phyloP scores from a whole-genome alignment of 768 basidiomycete species.

The Ephemerocybe angulata region DNA sequence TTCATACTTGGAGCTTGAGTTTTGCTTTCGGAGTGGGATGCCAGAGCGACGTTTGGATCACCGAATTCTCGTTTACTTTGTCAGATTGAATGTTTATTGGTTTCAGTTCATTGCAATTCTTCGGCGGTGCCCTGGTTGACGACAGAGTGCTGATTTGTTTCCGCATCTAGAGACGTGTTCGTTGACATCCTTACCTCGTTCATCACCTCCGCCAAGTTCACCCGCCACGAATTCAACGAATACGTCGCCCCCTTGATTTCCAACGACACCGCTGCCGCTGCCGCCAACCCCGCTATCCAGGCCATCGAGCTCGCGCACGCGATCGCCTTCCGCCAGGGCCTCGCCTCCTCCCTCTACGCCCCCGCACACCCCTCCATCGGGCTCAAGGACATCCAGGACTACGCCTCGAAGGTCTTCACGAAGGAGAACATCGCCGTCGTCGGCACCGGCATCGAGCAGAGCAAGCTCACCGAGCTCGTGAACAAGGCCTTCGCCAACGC shows the following conservation, averaged over 20 bases:
- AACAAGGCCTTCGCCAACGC: slow-evolving; percentile 56
- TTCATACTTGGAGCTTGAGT: slow-evolving; percentile 2
- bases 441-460: slow-evolving; percentile 80
- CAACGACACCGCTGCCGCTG: slow-evolving; percentile 62
- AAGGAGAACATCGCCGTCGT: slow-evolving; percentile 81
- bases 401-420: slow-evolving; percentile 68
- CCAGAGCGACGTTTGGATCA: background rate
- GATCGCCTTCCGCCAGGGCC: slow-evolving; percentile 90
- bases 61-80: too few species aligned
- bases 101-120: background rate
- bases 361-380: slow-evolving; percentile 62
- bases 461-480: slow-evolving; percentile 66
- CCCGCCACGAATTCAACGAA: slow-evolving; percentile 74
- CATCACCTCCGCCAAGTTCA: slow-evolving; percentile 77
- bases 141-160: background rate
- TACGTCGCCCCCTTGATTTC: slow-evolving; percentile 68
- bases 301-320: slow-evolving; percentile 87
- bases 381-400: slow-evolving; percentile 67
- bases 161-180: slow-evolving; percentile 91
- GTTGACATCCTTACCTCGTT: slow-evolving; percentile 84
- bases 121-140: background rate
- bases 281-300: slow-evolving; percentile 54
- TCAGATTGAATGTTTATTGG: too few species aligned
- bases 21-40: background rate
- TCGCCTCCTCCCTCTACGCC: slow-evolving; percentile 90